Base-by-base conservation (phyloP, 2,329 filamentous ascomycete species). In the Blumeriella jaapii region DNA sequence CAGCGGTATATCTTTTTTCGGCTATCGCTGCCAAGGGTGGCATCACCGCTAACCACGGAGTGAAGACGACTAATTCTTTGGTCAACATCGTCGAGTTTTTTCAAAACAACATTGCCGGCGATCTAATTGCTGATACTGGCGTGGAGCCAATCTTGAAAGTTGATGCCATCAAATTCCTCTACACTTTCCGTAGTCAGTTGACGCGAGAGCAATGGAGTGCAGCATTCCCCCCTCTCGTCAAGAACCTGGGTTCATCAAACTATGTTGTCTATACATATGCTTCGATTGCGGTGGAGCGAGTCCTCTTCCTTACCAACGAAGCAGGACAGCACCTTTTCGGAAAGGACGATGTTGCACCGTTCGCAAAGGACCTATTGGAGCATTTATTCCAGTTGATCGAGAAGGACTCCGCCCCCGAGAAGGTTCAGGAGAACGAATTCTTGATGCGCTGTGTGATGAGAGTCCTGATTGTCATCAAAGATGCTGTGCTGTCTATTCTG, bases 371-470 rank as follows among this genome's bases (percentile, higher is more conserved):
- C 48, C 71, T 98, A 2, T 65, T 96, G 13, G 71, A 84, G 35
- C 89, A 96, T 54, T 68, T 98, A 9, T 96, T 98, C 68, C 78
- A 79, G 45, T 69, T 98, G 34, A 85, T 98, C 46, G 82, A 93
- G 55, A 84, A 82, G 55, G 81, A 94, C 50, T 68, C 70, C 3
- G 79, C 82, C 8, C 81, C 93, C 1, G 76, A 89, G 46, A 98
- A 96, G 67, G 77, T 98, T 42, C 91, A 98, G 55, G 91, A 98
- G 61, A 98, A 98, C 55, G 91, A 98, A 56, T 98, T 96, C 58
- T 60, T 98, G 54, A 96, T 98, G 87, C 83, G 86, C 51, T 98
- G 91, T 53, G 85, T 95, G 38, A 98, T 98, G 91, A 76, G 91
- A 50, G 89, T 98, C 9, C 67, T 98, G 41, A 86, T 98, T 46